phyloP scores from a whole-genome alignment of 225 moss, liverwort and hornwort species.

The Climacium dendroides region DNA sequence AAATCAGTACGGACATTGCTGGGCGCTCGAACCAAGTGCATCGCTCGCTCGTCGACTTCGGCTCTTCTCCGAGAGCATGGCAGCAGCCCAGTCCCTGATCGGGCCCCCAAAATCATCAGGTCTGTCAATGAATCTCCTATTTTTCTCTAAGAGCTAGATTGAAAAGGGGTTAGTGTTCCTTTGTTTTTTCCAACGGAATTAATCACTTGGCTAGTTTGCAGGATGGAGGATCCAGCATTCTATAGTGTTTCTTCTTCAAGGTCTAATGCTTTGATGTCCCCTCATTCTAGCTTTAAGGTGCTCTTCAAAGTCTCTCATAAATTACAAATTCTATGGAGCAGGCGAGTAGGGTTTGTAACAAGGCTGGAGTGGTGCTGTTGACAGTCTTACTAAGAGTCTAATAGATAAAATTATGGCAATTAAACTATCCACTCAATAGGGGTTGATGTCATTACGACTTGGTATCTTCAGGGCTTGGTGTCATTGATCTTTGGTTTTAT shows the following conservation, averaged over 20 bases:
- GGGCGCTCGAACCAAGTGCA: not conserved
- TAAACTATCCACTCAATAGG: not conserved
- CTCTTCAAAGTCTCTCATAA: not conserved
- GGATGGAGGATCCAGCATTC: not conserved
- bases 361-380: not conserved
- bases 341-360: not conserved
- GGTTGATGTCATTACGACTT: not conserved
- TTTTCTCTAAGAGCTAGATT: not conserved
- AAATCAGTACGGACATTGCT: slow-evolving; percentile 7
- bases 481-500: not conserved
- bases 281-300: not conserved
- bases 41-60: not conserved
- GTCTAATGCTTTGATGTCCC: not conserved
- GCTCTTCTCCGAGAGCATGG: not conserved
- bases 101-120: not conserved
- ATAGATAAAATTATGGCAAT: not conserved
- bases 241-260: not conserved
- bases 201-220: not conserved
- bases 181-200: not conserved
- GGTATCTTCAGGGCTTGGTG: not conserved
- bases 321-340: not conserved
- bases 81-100: not conserved
- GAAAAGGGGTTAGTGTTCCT: not conserved
- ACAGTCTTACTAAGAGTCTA: not conserved
- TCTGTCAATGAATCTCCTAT: not conserved